Conservation (phyloP, 805 yeast genomes). For the Debaryomyces tyrocola region DNA sequence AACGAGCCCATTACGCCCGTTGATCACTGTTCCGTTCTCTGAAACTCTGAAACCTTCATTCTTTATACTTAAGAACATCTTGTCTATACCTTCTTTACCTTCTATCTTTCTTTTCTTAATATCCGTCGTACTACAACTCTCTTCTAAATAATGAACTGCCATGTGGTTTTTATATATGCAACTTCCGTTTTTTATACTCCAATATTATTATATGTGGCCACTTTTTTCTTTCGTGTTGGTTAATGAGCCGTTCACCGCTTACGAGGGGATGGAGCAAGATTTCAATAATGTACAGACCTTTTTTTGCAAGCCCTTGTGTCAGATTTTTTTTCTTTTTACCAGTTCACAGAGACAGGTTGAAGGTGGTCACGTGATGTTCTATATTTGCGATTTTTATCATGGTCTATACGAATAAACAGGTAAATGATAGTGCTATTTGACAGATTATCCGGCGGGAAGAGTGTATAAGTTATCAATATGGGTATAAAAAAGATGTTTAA, state of each 20-base stretch:
- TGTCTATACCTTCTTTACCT: not conserved
- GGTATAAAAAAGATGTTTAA: conserved; percentile 47
- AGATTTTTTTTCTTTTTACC: not conserved
- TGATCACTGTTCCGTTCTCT: conserved; percentile 1
- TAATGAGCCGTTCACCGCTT: not conserved
- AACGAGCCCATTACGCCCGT: conserved; percentile 1
- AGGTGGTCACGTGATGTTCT: not conserved
- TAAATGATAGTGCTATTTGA: not conserved
- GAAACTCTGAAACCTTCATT: not conserved
- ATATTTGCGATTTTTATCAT: not conserved
- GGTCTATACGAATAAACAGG: not conserved
- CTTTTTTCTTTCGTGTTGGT: too few relatives aligned
- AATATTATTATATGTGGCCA: too few relatives aligned
- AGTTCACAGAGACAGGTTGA: not conserved
- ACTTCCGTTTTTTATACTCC: too few relatives aligned
- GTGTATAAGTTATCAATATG: conserved; percentile 25
- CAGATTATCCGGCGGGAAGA: not conserved
- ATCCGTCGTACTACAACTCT: not conserved
- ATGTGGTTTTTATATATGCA: too few relatives aligned
- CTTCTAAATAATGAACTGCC: not conserved
- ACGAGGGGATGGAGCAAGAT: not conserved
- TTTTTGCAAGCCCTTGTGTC: not conserved
- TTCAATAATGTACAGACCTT: not conserved
- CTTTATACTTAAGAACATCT: not conserved
- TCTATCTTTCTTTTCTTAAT: conserved; percentile 6